Evolutionary conservation across 2,329 filamentous ascomycete species (phyloP).

Genomic region (Alternaria novae-zelandiae): DNA sequence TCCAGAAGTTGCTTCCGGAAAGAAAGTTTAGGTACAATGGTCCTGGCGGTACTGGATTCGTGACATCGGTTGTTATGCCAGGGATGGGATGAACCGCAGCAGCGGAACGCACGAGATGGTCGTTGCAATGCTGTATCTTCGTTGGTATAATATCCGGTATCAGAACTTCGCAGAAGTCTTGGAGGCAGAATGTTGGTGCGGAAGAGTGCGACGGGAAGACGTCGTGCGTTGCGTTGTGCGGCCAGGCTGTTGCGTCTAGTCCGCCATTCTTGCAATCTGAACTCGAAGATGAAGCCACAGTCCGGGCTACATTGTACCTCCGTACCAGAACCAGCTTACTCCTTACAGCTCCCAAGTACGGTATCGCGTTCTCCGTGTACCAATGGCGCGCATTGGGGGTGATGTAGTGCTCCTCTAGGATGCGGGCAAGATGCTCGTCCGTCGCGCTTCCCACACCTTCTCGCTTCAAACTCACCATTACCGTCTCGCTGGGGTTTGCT

Average conservation of each 20-base stretch:
- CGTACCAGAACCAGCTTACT: slow-evolving; percentile 85
- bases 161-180: slow-evolving; percentile 92
- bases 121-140: slow-evolving; percentile 77
- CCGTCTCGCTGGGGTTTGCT: slow-evolving; percentile 76
- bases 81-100: slow-evolving; percentile 46
- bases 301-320: slow-evolving; percentile 68
- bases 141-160: slow-evolving; percentile 76
- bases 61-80: slow-evolving; percentile 48
- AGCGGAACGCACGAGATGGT: slow-evolving; percentile 76
- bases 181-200: slow-evolving; percentile 68
- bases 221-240: slow-evolving; percentile 84
- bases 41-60: slow-evolving; percentile 52
- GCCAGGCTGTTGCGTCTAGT: slow-evolving; percentile 72
- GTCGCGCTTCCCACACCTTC: slow-evolving; percentile 83
- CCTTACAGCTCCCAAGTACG: slow-evolving; percentile 77
- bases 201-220: slow-evolving; percentile 63
- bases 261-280: slow-evolving; percentile 40
- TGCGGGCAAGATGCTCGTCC: slow-evolving; percentile 77
- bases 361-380: slow-evolving; percentile 78
- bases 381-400: slow-evolving; percentile 67
- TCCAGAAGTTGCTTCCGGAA: slow-evolving; percentile 93
- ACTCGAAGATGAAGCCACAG: not conserved
- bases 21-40: slow-evolving; percentile 92
- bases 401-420: slow-evolving; percentile 74
- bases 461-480: slow-evolving; percentile 88